Conservation (phyloP, 169 alveolate genomes). For the Eimeria acervulina region DNA sequence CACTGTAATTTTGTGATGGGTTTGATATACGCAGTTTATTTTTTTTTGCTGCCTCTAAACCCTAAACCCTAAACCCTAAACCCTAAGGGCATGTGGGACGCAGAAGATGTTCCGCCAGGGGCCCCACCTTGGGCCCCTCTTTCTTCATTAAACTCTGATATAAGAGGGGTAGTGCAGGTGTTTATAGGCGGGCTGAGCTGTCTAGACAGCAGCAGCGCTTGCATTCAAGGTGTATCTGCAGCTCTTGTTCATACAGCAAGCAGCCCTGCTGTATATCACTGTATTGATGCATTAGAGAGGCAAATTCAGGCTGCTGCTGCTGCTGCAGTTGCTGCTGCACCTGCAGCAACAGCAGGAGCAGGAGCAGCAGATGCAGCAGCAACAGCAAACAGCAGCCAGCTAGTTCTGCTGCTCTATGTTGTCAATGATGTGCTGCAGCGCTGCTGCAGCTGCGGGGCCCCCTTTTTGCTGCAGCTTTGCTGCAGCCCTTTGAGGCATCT, state of each 20-base stretch:
- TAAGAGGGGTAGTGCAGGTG: not conserved
- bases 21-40: no score
- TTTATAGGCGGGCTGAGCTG: no score
- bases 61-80: constrained; percentile 13
- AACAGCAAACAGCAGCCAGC: not conserved
- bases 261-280: no score
- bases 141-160: constrained; percentile 84
- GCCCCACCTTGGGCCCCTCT: not conserved
- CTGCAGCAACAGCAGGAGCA: constrained; percentile 87
- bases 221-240: no score
- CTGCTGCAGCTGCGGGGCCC: constrained; percentile 63
- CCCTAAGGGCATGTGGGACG: not conserved
- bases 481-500: no score
- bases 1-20: no score
- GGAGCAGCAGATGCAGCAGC: constrained; percentile 85
- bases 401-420: constrained; percentile 87
- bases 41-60: not conserved
- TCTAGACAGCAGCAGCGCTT: no score
- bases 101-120: not conserved
- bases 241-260: no score
- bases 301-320: not conserved
- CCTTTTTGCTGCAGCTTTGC: not conserved
- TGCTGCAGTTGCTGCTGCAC: constrained; percentile 84
- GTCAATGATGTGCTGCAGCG: constrained; percentile 56
- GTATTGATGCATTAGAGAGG: no score